phyloP scores from a whole-genome alignment of 2,329 filamentous ascomycete genomes.

The Lecanoromycetidae sp. region DNA sequence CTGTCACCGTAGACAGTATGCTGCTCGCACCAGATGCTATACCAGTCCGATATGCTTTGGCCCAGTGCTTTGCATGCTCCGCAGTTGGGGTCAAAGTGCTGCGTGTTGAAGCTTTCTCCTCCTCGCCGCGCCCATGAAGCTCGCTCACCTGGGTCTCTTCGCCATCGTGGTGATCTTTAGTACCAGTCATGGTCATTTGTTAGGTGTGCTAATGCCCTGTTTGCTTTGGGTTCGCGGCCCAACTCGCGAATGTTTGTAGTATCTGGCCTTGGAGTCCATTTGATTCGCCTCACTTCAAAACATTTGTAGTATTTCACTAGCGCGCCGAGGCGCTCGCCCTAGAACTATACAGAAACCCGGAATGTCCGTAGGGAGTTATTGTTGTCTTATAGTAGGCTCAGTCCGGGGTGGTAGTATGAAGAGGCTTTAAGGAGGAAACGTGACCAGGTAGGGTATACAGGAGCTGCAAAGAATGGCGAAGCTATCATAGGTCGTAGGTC shows the following conservation, averaged over 20 bases:
- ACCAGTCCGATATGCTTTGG: conserved; percentile 69
- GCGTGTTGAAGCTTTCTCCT: neutral
- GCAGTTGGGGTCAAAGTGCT: conserved; percentile 20
- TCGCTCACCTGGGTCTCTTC: conserved; percentile 20
- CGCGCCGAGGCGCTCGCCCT: too few species aligned
- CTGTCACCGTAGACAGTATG: conserved; percentile 62
- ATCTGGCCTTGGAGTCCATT: conserved; percentile 44
- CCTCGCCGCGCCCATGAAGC: neutral
- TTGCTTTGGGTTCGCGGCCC: conserved; percentile 3
- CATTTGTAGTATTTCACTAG: too few species aligned
- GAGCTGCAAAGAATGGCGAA: neutral
- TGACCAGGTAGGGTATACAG: conserved; percentile 5
- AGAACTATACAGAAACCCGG: too few species aligned
- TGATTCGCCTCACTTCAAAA: conserved; percentile 27
- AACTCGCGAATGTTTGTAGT: conserved; percentile 42
- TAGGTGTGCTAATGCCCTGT: neutral
- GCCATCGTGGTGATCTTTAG: conserved; percentile 18
- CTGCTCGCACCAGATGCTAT: conserved; percentile 67
- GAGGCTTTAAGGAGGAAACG: neutral
- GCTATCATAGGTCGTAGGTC: neutral
- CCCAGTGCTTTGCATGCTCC: conserved; percentile 42
- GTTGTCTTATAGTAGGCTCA: neutral
- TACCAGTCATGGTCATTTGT: conserved; percentile 16
- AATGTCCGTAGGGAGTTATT: neutral
- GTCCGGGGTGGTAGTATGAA: neutral